Evolutionary conservation across 2,329 filamentous ascomycete species (phyloP), one percentile per base, ranked within the genome.

Genomic region (Aspergillus quadrilineatus): DNA sequence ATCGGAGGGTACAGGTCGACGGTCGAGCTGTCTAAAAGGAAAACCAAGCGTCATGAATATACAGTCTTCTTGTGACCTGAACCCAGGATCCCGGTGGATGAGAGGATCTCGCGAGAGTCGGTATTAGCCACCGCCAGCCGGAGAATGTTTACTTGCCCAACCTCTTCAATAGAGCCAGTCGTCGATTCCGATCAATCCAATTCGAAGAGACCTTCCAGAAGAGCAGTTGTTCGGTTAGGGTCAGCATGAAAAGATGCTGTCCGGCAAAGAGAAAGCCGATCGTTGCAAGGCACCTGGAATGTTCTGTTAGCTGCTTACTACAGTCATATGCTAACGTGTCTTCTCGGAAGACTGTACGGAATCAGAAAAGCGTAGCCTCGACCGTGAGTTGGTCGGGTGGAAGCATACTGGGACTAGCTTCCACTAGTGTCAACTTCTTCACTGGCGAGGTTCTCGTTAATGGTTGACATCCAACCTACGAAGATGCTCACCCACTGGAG

Each of bases 361-460:
- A 42, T 15, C 30, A 47, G 42, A 26, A 50, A 48, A 32, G 44
- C 15, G 77, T 82, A 2, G 74, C 70, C 61, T 82, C 6, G 79
- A 82, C 59, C 81, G 79, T 57, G 79, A 82, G 62, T 81, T 81
- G 78, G 77, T 77, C 4, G 67, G 64, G 64, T 77, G 1, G 53
- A 39, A 2, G 61, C 14, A n/a, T 69, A 8, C 67, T 44, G 39
- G 9, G 26, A 59, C 39, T 72, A 72, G 57, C 59, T 74, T 3
- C 74, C 75, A 73, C 67, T 29, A 75, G 67, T 6, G 66, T 79
- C 36, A 80, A 82, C 63, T 77, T 77, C 49, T 53, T 82, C 29
- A 79, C 77, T 3, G 78, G 79, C 6, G 72, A 76, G n/a, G 58
- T 77, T 2, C 65, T 83, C 14, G 70, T 82, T 28, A 65, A 81